These are phyloP conservation scores for Pythium chondricola DNA, from an alignment of 352 stramenopile species.

Conservation along the genomic window DNA sequence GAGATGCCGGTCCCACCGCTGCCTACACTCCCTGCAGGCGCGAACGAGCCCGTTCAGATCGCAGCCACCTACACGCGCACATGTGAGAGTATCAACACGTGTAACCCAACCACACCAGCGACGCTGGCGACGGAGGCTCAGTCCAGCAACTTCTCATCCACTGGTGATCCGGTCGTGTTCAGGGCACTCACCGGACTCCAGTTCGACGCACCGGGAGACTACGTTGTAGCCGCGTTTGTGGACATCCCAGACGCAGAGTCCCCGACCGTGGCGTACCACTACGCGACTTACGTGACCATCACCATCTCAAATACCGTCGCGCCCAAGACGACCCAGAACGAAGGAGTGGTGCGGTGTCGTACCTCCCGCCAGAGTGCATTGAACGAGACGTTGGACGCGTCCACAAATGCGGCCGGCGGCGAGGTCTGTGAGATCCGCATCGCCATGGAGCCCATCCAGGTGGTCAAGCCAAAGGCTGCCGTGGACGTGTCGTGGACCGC, in stretches of 20 bases:
- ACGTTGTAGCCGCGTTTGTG: constrained; percentile 40
- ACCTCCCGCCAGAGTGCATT: constrained; percentile 31
- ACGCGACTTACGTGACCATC: constrained; percentile 37
- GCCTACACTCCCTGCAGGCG: constrained; percentile 15
- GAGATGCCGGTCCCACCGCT: constrained; percentile 34
- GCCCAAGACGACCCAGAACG: not conserved
- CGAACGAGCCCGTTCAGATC: constrained; percentile 25
- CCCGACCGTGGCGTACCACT: constrained; percentile 38
- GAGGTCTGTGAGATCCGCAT: constrained; percentile 46
- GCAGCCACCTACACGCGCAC: constrained; percentile 34
- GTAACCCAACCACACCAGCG: constrained; percentile 23
- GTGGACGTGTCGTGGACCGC: constrained; percentile 31
- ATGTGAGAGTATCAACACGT: constrained; percentile 26
- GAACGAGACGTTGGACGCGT: constrained; percentile 18
- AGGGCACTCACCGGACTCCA: constrained; percentile 27
- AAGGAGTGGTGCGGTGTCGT: constrained; percentile 35
- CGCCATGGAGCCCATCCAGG: constrained; percentile 17
- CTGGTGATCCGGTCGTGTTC: constrained; percentile 29
- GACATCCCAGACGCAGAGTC: constrained; percentile 32
- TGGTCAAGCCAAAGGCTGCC: constrained; percentile 19
- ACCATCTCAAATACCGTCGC: constrained; percentile 18
- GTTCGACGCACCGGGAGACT: constrained; percentile 28
- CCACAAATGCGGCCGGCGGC: constrained; percentile 22
- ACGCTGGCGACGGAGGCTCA: constrained; percentile 21
- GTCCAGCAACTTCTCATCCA: constrained; percentile 38